These are phyloP conservation scores for Alternaria sp. DNA, from an alignment of 2,329 filamentous ascomycete genomes.

Conservation along the genomic window DNA sequence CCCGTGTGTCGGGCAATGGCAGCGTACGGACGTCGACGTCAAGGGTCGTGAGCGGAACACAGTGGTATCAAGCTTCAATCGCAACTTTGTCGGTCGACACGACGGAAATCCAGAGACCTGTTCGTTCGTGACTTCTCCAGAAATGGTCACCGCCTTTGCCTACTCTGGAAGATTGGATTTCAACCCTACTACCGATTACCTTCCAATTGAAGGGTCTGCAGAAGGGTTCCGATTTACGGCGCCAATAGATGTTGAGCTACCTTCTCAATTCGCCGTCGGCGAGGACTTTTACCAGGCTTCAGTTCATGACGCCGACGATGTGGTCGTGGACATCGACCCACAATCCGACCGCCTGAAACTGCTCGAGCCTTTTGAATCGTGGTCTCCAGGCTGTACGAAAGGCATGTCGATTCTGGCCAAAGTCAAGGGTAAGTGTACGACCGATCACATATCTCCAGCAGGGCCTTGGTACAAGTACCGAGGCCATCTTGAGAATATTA, in stretches of 20 bases:
- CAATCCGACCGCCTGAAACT: conserved; percentile 38
- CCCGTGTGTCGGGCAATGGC: conserved; percentile 50
- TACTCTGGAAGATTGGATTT: not conserved
- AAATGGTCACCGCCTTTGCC: conserved; percentile 9
- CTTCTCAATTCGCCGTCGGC: conserved; percentile 31
- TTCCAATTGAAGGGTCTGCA: conserved; percentile 17
- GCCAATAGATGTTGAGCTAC: conserved; percentile 38
- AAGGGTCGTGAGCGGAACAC: conserved; percentile 41
- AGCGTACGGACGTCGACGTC: conserved; percentile 42
- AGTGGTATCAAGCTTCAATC: conserved; percentile 49
- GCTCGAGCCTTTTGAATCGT: conserved; percentile 28
- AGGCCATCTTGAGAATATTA: conserved; percentile 52
- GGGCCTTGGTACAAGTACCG: conserved; percentile 51
- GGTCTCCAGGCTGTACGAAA: conserved; percentile 32
- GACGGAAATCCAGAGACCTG: conserved; percentile 56
- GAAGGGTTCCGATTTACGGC: conserved; percentile 36
- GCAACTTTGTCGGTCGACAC: conserved; percentile 51
- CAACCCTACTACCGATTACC: not conserved
- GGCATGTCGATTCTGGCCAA: conserved; percentile 16
- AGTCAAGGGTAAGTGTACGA: conserved; percentile 51
- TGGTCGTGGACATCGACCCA: conserved; percentile 37
- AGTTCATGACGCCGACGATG: conserved; percentile 21
- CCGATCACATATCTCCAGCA: conserved; percentile 52
- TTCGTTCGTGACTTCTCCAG: conserved; percentile 59
- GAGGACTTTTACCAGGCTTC: conserved; percentile 38